A percentile compares a stretch with the other conserved stretches of the same genome.
These are phyloP conservation scores for Naganishia onofrii DNA, from an alignment of 768 basidiomycete genomes.

Conservation along the genomic window DNA sequence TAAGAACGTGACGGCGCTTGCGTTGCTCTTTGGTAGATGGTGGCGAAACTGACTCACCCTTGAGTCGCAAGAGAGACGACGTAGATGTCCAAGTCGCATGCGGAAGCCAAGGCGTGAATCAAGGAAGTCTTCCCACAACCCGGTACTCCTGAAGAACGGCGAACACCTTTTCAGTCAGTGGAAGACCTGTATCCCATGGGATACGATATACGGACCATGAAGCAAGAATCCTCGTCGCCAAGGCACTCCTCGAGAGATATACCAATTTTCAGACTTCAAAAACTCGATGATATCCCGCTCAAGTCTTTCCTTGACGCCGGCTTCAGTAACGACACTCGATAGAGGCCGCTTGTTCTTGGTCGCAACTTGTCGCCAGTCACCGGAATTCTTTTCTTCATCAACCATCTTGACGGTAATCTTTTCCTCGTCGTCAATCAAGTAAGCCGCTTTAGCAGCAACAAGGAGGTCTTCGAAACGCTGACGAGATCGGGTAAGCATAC, in stretches of 20 bases:
- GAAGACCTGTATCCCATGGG: background rate
- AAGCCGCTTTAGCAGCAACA: background rate
- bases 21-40: background rate
- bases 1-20: background rate
- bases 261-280: conserved; percentile 81
- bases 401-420: conserved; percentile 80
- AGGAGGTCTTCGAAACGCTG: background rate
- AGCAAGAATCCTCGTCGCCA: conserved; percentile 84
- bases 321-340: conserved; percentile 79
- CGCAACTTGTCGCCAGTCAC: conserved; percentile 83
- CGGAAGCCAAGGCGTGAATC: conserved; percentile 80
- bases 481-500: background rate
- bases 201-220: conserved; percentile 58
- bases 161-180: background rate
- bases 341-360: conserved; percentile 84
- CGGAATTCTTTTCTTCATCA: conserved; percentile 61
- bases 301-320: conserved; percentile 54
- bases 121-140: conserved; percentile 83
- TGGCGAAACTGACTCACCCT: conserved; percentile 6
- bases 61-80: conserved; percentile 64
- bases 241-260: conserved; percentile 86
- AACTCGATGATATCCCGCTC: conserved; percentile 68
- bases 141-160: conserved; percentile 55
- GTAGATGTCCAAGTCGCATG: conserved; percentile 84
- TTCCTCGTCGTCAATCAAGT: conserved; percentile 35